Base-by-base conservation (phyloP, 192 early-diverging fungal genomes). In the Coemansia guatemalensis region DNA sequence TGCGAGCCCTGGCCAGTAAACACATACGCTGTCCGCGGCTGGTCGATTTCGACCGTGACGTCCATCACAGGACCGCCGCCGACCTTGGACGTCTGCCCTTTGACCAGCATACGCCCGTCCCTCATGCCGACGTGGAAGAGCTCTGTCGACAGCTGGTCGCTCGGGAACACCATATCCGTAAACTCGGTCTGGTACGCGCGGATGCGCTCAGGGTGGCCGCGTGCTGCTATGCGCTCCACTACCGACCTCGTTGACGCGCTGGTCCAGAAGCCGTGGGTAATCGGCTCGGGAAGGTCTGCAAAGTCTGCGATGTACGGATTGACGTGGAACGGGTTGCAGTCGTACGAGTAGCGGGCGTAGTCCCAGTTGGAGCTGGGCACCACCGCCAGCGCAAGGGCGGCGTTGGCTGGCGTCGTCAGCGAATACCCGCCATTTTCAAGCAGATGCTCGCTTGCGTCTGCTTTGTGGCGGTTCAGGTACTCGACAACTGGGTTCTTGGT, bases 1-100 rank as follows among this genome's bases (percentile, higher is more conserved):
- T 97, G 95, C 63, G 95, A 95, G 58, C 93, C 95, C 62, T 96
- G 95, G 53, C 95, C 95, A 63, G 95, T 96, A 74, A 96, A 96
- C 22, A 96, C 89, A 55, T 93, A 97, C 32, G 91, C 87, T 39
- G 92, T 94, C 54, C 81, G 78, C 41, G 92, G 88, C 78, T 97
- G 95, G 55, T 93, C 91, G 33, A 97, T 89, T 77, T 95, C 88
- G 48, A 92, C 93, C 5, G 84, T 87, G 56, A 91, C 90, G 50
- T 83, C 83, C 27, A 97, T 85, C 1, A 58, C 50, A 17, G 44
- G 25, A 22, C 63, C 75, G 27, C 88, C 89, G 58, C 86, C 84
- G 52, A 89, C 84, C 76, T 93, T 93, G 69, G 85, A 68, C 17
- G 93, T 92, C 54, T 88, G 84, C 27, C 94, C 86, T 80, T 92